A percentile compares a stretch with the other conserved stretches of the same genome.
These are phyloP conservation scores for Chlamydomonas asymmetrica DNA, from an alignment of 139 green algal genomes.

Conservation along the genomic window DNA sequence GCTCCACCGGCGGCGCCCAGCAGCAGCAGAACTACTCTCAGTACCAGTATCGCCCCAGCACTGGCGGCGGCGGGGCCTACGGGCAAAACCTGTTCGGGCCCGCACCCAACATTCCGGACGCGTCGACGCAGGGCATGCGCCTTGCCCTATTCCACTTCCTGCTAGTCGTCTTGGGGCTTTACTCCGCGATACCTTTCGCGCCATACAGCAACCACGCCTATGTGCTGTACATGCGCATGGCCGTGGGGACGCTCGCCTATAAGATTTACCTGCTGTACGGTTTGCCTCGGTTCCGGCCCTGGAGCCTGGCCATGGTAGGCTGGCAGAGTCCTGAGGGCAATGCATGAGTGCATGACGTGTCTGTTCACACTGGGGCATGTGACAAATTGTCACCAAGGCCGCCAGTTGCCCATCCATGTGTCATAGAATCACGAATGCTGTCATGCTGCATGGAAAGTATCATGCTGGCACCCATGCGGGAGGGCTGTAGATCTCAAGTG, in stretches of 20 bases:
- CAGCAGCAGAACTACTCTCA: no score
- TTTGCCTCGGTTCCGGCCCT: slow-evolving; percentile 1
- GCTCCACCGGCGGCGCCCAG: no score
- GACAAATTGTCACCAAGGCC: neutral
- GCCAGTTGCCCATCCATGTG: neutral
- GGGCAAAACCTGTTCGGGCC: no score
- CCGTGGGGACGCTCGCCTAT: neutral
- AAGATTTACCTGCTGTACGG: slow-evolving; percentile 23
- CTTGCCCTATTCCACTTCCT: no score
- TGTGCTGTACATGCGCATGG: slow-evolving; percentile 4
- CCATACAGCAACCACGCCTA: slow-evolving; percentile 2
- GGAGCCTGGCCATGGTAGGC: slow-evolving; percentile 12
- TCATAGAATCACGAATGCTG: neutral
- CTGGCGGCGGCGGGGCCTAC: no score
- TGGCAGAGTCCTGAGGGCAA: neutral
- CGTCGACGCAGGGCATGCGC: no score
- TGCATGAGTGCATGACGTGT: neutral
- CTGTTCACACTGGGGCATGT: no score
- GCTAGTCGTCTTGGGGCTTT: slow-evolving; percentile 1
- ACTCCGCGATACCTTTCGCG: neutral
- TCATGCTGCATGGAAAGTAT: neutral
- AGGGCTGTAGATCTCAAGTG: neutral
- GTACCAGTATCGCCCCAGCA: no score
- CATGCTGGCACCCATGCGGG: neutral
- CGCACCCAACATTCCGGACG: no score